These are phyloP conservation scores for Coprinellus aureogranulatus DNA, from an alignment of 768 basidiomycete species.

Conservation along the genomic window DNA sequence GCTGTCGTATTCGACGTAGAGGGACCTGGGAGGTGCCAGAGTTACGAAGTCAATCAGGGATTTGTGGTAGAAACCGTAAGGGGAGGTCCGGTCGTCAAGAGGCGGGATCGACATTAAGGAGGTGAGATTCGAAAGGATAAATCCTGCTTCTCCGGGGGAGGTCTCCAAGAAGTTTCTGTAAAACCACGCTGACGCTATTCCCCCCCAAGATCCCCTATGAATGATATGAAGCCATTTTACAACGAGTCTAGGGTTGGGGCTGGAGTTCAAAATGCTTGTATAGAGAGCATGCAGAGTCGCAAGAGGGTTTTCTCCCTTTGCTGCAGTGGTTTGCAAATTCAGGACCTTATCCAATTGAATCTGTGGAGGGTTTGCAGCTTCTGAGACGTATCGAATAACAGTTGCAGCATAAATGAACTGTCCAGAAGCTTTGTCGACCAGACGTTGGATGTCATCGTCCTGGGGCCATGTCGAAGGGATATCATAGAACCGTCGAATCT, in stretches of 20 bases:
- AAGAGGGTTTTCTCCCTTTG: neutral
- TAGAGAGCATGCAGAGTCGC: neutral
- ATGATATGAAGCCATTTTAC: neutral
- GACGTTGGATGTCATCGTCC: neutral
- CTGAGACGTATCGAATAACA: conserved; percentile 9
- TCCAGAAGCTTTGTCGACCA: conserved; percentile 5
- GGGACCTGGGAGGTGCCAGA: no score
- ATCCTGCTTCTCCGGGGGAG: neutral
- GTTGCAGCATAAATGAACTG: conserved; percentile 17
- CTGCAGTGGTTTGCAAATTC: neutral
- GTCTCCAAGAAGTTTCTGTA: neutral
- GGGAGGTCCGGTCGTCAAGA: neutral
- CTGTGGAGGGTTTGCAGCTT: conserved; percentile 5
- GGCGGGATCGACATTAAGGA: neutral
- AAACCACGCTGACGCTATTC: neutral
- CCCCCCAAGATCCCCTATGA: neutral
- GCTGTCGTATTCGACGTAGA: no score
- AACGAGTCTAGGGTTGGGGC: neutral
- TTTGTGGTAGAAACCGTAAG: neutral
- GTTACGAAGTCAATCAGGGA: neutral
- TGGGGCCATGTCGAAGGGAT: conserved; percentile 3
- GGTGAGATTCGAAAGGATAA: neutral
- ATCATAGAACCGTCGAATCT: neutral
- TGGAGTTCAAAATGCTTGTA: neutral
- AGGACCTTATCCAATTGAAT: conserved; percentile 5